Base-by-base conservation (phyloP, 305 asterid genomes). In the Fraxinus platypoda region DNA sequence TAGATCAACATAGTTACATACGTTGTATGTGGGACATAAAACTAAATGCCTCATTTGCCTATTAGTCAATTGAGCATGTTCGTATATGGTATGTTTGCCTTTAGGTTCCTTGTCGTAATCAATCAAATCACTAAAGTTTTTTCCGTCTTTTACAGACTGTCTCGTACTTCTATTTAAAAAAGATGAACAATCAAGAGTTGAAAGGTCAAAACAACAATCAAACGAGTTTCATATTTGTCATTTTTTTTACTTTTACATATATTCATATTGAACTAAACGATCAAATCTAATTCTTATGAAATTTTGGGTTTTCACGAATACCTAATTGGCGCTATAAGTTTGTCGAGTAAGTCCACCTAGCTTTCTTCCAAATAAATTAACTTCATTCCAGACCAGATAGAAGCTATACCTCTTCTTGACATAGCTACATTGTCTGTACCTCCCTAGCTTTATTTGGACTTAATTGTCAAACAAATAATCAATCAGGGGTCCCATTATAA, bases 391-490 rank as follows among this genome's bases (percentile, higher is more conserved):
- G 35, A 71, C 9, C 37, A 66, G 74, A 30, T 28, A 5, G 74
- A 68, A 28, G 74, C 70, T 54, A 75, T 38, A 19, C 41, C 34
- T 46, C 73, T 37, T 59, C 34, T 76, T 59, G 74, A 76, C 82
- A 75, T 26, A 86, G 62, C 79, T 78, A 78, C 74, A 74, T 78
- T 87, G 87, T 75, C 84, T 52, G 62, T 41, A 78, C 80, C 77
- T 31, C 74, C 49, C 75, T 88, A 85, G 80, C 87, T 80, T 85
- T 83, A 83, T 83, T 77, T 85, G 76, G 86, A 83, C 84, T 59
- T 81, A 81, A 66, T 81, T 86, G 88, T 81, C 84, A 78, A 81
- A 77, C 23, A 84, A 38, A 81, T 46, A 72, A 81, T 79, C 62
- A 37, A 72, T 78, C 34, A 76, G 81, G 81, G 84, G 64, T 80